These are phyloP conservation scores for Cercospora zeina DNA, from an alignment of 2,329 filamentous ascomycete species.

Conservation along the genomic window DNA sequence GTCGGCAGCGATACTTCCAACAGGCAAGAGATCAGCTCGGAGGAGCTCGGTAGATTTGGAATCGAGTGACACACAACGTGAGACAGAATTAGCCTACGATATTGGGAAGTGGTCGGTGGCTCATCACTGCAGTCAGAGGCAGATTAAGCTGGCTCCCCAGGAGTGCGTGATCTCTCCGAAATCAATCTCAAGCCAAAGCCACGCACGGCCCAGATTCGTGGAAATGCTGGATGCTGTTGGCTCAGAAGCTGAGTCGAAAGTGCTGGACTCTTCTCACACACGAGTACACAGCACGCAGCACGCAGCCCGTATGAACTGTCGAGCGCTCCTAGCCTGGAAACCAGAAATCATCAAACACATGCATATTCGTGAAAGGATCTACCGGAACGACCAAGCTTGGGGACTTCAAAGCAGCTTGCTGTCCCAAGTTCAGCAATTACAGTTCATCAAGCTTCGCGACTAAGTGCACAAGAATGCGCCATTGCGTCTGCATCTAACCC, in stretches of 20 bases:
- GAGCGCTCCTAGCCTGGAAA: background rate
- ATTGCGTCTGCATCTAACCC: conserved; percentile 13
- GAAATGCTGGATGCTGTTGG: background rate
- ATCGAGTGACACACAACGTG: background rate
- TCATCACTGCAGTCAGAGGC: background rate
- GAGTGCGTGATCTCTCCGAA: background rate
- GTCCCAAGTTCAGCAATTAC: background rate
- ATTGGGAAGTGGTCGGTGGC: background rate
- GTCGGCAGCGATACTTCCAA: background rate
- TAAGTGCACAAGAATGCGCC: background rate
- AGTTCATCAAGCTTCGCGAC: background rate
- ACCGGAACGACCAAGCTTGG: background rate
- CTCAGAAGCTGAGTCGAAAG: no score
- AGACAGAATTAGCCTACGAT: background rate
- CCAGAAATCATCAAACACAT: background rate
- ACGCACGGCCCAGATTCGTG: background rate
- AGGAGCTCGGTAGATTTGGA: background rate
- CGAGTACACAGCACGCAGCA: background rate
- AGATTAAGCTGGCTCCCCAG: background rate
- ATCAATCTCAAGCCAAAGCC: no score
- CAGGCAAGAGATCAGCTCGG: background rate
- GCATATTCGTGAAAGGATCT: background rate
- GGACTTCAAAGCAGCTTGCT: background rate
- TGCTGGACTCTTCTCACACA: no score
- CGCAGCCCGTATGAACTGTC: background rate